Percentiles rank a stretch among this genome's conserved stretches.
These are phyloP conservation scores for Pythium coloratum DNA, from an alignment of 352 stramenopile species.

Conservation along the genomic window DNA sequence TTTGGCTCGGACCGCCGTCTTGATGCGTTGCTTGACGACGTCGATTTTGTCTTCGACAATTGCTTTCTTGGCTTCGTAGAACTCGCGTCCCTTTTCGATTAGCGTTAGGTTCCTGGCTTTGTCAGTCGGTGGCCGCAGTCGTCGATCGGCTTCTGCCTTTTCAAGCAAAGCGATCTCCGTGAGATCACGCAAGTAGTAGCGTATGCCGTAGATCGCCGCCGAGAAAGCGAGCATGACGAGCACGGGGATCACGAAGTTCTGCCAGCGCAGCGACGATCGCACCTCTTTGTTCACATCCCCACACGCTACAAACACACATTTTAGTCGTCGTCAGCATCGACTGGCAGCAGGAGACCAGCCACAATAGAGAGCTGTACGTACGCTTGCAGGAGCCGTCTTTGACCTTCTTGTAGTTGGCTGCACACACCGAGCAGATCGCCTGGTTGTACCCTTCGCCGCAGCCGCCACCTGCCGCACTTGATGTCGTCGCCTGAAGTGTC, in stretches of 20 bases:
- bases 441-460: slow-evolving; percentile 55
- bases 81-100: slow-evolving; percentile 24
- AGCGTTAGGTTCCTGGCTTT: slow-evolving; percentile 24
- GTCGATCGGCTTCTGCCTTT: slow-evolving; percentile 62
- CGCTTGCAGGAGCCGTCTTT: slow-evolving; percentile 56
- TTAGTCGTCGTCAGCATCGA: background rate
- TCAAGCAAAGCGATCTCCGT: slow-evolving; percentile 61
- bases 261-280: slow-evolving; percentile 54
- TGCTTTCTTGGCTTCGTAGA: slow-evolving; percentile 30
- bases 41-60: slow-evolving; percentile 30
- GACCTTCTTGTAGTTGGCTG: slow-evolving; percentile 49
- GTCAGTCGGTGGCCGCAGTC: slow-evolving; percentile 34
- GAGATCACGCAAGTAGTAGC: slow-evolving; percentile 54
- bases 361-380: slow-evolving; percentile 32
- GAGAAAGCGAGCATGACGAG: slow-evolving; percentile 39
- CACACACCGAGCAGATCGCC: slow-evolving; percentile 73
- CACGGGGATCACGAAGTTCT: slow-evolving; percentile 74
- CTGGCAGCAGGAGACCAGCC: background rate
- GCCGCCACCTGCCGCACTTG: slow-evolving; percentile 27
- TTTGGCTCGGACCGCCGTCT: slow-evolving; percentile 12
- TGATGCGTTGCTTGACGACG: slow-evolving; percentile 29
- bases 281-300: slow-evolving; percentile 49
- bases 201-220: slow-evolving; percentile 37
- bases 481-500: slow-evolving; percentile 34
- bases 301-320: slow-evolving; percentile 36